phyloP scores from a whole-genome alignment of 2,329 filamentous ascomycete species.

The Cytospora piceicola region DNA sequence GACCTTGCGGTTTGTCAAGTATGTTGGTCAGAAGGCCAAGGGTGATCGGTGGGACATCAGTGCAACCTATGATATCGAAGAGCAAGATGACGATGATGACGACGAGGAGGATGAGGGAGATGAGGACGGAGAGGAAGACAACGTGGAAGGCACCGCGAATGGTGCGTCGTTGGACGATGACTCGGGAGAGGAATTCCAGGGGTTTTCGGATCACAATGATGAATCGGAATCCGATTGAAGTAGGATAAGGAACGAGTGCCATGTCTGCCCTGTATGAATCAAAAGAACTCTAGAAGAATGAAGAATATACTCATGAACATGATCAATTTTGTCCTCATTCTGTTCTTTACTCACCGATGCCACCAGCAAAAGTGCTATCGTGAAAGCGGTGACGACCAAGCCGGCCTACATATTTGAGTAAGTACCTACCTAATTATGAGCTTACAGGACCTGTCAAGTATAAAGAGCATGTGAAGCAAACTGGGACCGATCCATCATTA shows the following conservation, averaged over 20 bases:
- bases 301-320: not conserved
- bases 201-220: constrained; percentile 52
- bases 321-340: not conserved
- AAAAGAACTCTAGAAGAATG: not conserved
- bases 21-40: constrained; percentile 78
- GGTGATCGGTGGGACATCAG: constrained; percentile 94
- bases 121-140: constrained; percentile 38
- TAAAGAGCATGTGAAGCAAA: no score
- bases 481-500: no score
- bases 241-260: not conserved
- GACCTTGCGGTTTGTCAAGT: constrained; percentile 92
- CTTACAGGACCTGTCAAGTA: no score
- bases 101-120: constrained; percentile 42
- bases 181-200: constrained; percentile 61
- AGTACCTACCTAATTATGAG: no score
- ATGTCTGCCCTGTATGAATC: not conserved
- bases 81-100: constrained; percentile 50
- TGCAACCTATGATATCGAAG: constrained; percentile 74
- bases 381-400: no score
- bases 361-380: no score
- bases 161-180: constrained; percentile 43
- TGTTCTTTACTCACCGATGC: not conserved
- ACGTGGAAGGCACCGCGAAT: constrained; percentile 31
- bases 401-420: no score
- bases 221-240: constrained; percentile 43